Evolutionary conservation across 352 stramenopile genomes (phyloP).

Genomic region (Globisporangium paddicum): DNA sequence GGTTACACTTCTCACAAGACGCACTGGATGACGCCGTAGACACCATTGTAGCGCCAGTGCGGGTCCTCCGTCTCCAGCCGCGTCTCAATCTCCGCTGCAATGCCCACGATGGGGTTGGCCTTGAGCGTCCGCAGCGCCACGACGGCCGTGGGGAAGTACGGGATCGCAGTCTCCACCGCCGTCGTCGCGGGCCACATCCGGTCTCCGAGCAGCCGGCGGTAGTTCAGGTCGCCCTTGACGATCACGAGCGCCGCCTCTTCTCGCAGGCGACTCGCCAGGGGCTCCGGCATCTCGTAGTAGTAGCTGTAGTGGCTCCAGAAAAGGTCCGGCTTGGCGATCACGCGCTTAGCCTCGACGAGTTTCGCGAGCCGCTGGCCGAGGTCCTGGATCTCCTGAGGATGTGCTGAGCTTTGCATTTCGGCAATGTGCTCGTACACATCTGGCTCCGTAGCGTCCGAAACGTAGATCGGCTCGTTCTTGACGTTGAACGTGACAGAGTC

Average conservation of each 20-base stretch:
- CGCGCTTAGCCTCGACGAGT: slow-evolving; percentile 22
- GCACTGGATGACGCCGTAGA: slow-evolving; percentile 63
- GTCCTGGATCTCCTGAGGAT: slow-evolving; percentile 34
- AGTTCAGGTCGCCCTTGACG: slow-evolving; percentile 98
- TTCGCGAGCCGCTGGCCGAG: slow-evolving; percentile 35
- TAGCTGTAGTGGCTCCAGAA: slow-evolving; percentile 76
- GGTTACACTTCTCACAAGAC: slow-evolving; percentile 22
- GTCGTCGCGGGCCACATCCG: slow-evolving; percentile 85
- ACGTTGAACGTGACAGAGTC: slow-evolving; percentile 62
- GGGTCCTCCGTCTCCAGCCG: slow-evolving; percentile 45
- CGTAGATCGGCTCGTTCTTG: slow-evolving; percentile 73
- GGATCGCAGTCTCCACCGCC: slow-evolving; percentile 78
- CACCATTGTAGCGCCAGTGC: slow-evolving; percentile 64
- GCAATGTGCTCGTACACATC: slow-evolving; percentile 64
- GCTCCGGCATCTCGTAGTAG: slow-evolving; percentile 60
- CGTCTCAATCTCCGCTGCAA: slow-evolving; percentile 33
- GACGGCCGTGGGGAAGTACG: slow-evolving; percentile 67
- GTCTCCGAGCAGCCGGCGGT: slow-evolving; percentile 94
- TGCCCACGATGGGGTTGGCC: slow-evolving; percentile 60
- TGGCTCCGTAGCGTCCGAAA: slow-evolving; percentile 60
- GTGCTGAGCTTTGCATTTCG: slow-evolving; percentile 34
- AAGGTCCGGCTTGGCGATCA: slow-evolving; percentile 23
- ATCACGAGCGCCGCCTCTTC: slow-evolving; percentile 84
- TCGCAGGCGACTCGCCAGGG: slow-evolving; percentile 24
- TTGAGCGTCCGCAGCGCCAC: slow-evolving; percentile 73